These are phyloP conservation scores for Drechslerella coelobrocha DNA, from an alignment of 2,329 filamentous ascomycete species.

Conservation along the genomic window DNA sequence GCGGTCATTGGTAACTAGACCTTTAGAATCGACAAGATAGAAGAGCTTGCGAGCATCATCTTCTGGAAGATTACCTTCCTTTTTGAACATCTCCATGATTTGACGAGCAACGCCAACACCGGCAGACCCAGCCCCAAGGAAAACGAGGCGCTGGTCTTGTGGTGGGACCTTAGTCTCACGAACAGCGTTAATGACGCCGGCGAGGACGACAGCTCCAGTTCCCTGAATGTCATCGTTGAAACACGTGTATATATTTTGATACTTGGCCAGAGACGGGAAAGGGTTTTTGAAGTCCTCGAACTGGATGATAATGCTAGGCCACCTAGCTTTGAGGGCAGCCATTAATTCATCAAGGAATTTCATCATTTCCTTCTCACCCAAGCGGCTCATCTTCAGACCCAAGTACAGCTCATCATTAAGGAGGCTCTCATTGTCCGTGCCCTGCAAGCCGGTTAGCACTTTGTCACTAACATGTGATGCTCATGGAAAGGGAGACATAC, in stretches of 20 bases:
- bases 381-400: slow-evolving; percentile 82
- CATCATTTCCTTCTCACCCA: slow-evolving; percentile 77
- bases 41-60: slow-evolving; percentile 88
- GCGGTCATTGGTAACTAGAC: slow-evolving; percentile 89
- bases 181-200: slow-evolving; percentile 76
- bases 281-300: slow-evolving; percentile 99
- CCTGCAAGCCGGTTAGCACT: slow-evolving; percentile 58
- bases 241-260: slow-evolving; percentile 86
- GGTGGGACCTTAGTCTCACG: slow-evolving; percentile 84
- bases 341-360: slow-evolving; percentile 98
- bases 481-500: slow-evolving; percentile 11
- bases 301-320: slow-evolving; percentile 76
- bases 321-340: slow-evolving; percentile 80
- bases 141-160: slow-evolving; percentile 91
- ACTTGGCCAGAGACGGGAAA: slow-evolving; percentile 89
- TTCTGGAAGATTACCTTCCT: slow-evolving; percentile 80
- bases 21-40: slow-evolving; percentile 96
- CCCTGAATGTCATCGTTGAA: slow-evolving; percentile 99
- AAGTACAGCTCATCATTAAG: slow-evolving; percentile 80
- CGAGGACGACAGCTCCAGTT: slow-evolving; percentile 92
- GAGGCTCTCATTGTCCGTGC: slow-evolving; percentile 72
- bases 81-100: slow-evolving; percentile 95
- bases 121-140: slow-evolving; percentile 93
- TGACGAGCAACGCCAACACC: slow-evolving; percentile 98
- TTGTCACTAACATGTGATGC: neutral